Percentiles rank a stretch among this genome's conserved stretches.
These are phyloP conservation scores for Leucosporidium scottii DNA, from an alignment of 768 basidiomycete species.

Conservation along the genomic window DNA sequence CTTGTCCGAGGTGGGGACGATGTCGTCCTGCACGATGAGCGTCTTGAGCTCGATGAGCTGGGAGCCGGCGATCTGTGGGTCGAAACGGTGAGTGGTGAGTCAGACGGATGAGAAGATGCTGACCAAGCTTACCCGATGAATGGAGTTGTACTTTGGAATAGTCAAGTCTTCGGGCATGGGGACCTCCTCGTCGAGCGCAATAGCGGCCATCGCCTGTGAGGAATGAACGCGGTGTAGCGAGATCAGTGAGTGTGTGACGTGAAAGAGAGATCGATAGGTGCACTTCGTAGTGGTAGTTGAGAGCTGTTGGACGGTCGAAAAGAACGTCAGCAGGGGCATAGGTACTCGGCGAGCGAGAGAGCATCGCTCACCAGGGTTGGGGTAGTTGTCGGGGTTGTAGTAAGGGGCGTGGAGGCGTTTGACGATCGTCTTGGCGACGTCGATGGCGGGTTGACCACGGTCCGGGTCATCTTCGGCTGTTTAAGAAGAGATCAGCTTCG, in stretches of 20 bases:
- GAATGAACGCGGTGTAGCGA: not conserved
- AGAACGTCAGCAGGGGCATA: not conserved
- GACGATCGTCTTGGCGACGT: constrained; percentile 51
- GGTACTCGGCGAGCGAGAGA: not conserved
- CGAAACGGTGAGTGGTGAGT: not conserved
- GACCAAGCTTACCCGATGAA: constrained; percentile 59
- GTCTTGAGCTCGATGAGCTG: constrained; percentile 1
- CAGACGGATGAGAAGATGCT: not conserved
- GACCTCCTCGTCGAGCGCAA: constrained; percentile 86
- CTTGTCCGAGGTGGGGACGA: not conserved
- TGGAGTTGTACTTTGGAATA: constrained; percentile 63
- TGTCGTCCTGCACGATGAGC: constrained; percentile 15
- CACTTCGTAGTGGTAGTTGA: constrained; percentile 34
- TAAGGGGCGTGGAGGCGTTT: constrained; percentile 76
- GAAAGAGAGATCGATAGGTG: not conserved
- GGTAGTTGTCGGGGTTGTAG: constrained; percentile 60
- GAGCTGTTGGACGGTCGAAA: too few species aligned
- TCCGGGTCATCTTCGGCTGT: not conserved
- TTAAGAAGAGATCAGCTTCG: not conserved
- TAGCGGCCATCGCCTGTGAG: constrained; percentile 62
- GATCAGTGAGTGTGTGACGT: not conserved
- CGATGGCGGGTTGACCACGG: constrained; percentile 51
- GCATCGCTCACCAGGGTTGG: constrained; percentile 63
- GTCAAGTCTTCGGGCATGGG: constrained; percentile 73
- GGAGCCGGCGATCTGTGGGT: constrained; percentile 14